Evolutionary conservation across 495 filamentous ascomycete genomes (phyloP).

Genomic region (Thermothielavioides terrestris): DNA sequence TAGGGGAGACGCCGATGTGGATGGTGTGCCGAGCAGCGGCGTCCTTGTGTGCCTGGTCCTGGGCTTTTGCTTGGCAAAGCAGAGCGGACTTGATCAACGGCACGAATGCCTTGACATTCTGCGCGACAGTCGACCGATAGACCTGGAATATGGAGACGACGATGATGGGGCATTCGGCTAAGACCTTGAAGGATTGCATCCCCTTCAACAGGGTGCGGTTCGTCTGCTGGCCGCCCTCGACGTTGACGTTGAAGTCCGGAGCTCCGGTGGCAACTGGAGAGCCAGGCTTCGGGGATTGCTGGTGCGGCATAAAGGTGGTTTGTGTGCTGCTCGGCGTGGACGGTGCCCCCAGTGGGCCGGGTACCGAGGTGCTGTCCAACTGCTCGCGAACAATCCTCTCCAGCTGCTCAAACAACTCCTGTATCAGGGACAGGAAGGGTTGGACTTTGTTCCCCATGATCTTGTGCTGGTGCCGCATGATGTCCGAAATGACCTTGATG

Average conservation of each 20-base stretch:
- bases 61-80: conserved; percentile 82
- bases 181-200: conserved; percentile 98
- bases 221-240: conserved; percentile 72
- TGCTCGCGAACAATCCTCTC: conserved; percentile 89
- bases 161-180: conserved; percentile 96
- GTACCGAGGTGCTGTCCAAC: conserved; percentile 60
- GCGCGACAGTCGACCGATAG: conserved; percentile 64
- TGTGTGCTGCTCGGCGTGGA: conserved; percentile 68
- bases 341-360: conserved; percentile 53
- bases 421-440: conserved; percentile 81
- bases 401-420: conserved; percentile 91
- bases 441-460: conserved; percentile 72
- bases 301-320: conserved; percentile 46
- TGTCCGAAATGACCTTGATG: conserved; percentile 95
- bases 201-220: conserved; percentile 73
- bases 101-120: conserved; percentile 87
- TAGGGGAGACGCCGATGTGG: conserved; percentile 87
- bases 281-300: conserved; percentile 78
- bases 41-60: conserved; percentile 82
- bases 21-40: conserved; percentile 65
- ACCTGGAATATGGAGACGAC: conserved; percentile 98
- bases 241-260: conserved; percentile 47
- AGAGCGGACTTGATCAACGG: conserved; percentile 88
- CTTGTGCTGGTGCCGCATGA: conserved; percentile 85
- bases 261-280: conserved; percentile 70